A percentile compares a stretch with the other conserved stretches of the same genome.
Evolutionary conservation across 345 rosid species (phyloP).

Genomic region (Kandelia obovata): DNA sequence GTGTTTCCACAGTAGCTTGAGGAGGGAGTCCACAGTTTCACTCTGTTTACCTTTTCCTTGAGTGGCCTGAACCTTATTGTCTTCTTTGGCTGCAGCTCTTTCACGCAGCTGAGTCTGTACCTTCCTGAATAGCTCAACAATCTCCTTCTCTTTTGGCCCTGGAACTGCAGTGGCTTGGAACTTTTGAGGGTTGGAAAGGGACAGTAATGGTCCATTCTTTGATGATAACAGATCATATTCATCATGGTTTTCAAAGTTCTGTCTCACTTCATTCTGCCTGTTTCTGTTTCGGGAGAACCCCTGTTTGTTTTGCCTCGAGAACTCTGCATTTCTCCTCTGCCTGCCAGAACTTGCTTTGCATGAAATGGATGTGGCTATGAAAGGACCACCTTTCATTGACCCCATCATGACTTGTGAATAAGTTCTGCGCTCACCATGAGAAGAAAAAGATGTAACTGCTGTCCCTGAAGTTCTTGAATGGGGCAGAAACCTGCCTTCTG

Average conservation of each 20-base stretch:
- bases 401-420: constrained; percentile 34
- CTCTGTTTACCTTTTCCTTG: constrained; percentile 59
- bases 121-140: constrained; percentile 80
- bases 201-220: constrained; percentile 58
- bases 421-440: constrained; percentile 26
- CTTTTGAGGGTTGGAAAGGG: constrained; percentile 56
- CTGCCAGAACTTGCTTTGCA: constrained; percentile 64
- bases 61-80: constrained; percentile 46
- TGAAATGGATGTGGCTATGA: constrained; percentile 36
- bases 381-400: constrained; percentile 31
- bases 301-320: constrained; percentile 56
- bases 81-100: constrained; percentile 67
- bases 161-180: constrained; percentile 73
- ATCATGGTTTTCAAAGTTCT: constrained; percentile 45
- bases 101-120: constrained; percentile 84
- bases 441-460: constrained; percentile 39
- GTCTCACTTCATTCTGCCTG: constrained; percentile 58
- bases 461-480: constrained; percentile 46
- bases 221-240: constrained; percentile 58
- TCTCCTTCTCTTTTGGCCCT: constrained; percentile 78
- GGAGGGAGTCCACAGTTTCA: constrained; percentile 76
- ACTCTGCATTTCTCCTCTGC: constrained; percentile 67
- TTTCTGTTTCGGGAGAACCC: constrained; percentile 57
- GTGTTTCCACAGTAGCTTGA: constrained; percentile 73
- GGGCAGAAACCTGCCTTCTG: constrained; percentile 43